phyloP scores from a whole-genome alignment of 805 yeast species.

The Saccharomycopsis malanga region DNA sequence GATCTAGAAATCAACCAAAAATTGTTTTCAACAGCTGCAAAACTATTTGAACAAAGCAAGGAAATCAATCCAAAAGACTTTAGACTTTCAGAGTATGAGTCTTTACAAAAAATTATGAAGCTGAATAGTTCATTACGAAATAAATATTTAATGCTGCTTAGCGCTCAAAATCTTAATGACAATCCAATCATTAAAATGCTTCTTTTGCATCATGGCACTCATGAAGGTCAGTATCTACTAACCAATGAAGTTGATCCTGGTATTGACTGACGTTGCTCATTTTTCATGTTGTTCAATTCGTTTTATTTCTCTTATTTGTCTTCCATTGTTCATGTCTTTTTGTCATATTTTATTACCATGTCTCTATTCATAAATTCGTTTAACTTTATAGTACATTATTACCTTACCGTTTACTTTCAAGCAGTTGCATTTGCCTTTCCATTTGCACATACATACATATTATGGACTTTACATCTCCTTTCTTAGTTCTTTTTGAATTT shows the following conservation, averaged over 20 bases:
- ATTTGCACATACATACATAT: neutral
- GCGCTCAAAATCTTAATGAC: neutral
- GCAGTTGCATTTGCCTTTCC: neutral
- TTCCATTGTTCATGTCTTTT: too few species aligned
- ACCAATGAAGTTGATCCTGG: constrained; percentile 3
- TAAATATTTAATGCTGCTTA: neutral
- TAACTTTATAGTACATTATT: too few species aligned
- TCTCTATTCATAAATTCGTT: neutral
- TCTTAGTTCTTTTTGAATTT: neutral
- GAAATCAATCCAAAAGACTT: neutral
- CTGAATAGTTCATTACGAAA: neutral
- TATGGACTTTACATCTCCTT: neutral
- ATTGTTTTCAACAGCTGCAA: neutral
- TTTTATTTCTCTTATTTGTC: neutral
- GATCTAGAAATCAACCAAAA: neutral
- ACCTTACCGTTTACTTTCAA: neutral
- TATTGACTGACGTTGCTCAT: neutral
- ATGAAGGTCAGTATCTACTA: neutral
- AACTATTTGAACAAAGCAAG: neutral
- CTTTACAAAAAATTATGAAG: neutral
- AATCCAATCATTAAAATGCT: constrained; percentile 11
- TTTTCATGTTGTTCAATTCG: neutral
- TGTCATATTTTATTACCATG: neutral
- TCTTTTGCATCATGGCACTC: neutral
- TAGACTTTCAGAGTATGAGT: neutral